A percentile compares a stretch with the other conserved stretches of the same genome.
Conservation (phyloP, 768 basidiomycete species). For the Rhizopogon vesiculosus region DNA sequence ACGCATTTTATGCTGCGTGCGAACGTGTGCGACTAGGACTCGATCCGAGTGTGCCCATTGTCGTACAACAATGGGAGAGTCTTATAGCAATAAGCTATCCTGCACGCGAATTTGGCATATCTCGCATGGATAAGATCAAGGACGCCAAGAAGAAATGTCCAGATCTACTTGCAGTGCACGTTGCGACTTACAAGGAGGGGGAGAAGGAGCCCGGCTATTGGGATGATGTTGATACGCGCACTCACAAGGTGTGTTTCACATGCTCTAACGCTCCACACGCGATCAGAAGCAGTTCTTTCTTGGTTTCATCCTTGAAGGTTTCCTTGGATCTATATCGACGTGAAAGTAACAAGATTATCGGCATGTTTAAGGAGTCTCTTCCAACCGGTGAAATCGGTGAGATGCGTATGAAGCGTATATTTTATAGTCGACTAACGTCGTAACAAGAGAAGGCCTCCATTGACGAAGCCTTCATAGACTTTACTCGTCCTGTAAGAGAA, state of each 20-base stretch:
- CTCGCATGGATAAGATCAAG: slow-evolving; percentile 79
- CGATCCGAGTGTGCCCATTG: slow-evolving; percentile 59
- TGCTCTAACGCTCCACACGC: background rate
- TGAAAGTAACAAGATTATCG: slow-evolving; percentile 85
- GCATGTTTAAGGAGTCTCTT: slow-evolving; percentile 74
- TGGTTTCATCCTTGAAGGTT: slow-evolving; percentile 44
- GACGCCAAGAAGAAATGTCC: slow-evolving; percentile 88
- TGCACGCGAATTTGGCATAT: slow-evolving; percentile 88
- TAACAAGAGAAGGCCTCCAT: slow-evolving; percentile 90
- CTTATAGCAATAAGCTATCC: slow-evolving; percentile 96
- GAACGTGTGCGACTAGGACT: slow-evolving; percentile 79
- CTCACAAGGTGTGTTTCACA: slow-evolving; percentile 71
- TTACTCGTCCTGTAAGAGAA: slow-evolving; percentile 77
- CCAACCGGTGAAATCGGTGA: slow-evolving; percentile 80
- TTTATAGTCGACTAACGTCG: background rate
- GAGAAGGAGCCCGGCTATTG: slow-evolving; percentile 86
- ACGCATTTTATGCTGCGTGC: slow-evolving; percentile 81
- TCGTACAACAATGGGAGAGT: slow-evolving; percentile 84
- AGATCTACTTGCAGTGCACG: slow-evolving; percentile 79
- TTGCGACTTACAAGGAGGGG: slow-evolving; percentile 91
- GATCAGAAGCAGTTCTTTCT: background rate
- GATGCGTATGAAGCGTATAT: slow-evolving; percentile 6
- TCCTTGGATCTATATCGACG: slow-evolving; percentile 90
- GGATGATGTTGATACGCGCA: slow-evolving; percentile 82
- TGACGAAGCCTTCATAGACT: slow-evolving; percentile 94